Evolutionary conservation across 306 rosid species (phyloP), one percentile per base, ranked within the genome.

Genomic region (Dalbergia cochinchinensis): DNA sequence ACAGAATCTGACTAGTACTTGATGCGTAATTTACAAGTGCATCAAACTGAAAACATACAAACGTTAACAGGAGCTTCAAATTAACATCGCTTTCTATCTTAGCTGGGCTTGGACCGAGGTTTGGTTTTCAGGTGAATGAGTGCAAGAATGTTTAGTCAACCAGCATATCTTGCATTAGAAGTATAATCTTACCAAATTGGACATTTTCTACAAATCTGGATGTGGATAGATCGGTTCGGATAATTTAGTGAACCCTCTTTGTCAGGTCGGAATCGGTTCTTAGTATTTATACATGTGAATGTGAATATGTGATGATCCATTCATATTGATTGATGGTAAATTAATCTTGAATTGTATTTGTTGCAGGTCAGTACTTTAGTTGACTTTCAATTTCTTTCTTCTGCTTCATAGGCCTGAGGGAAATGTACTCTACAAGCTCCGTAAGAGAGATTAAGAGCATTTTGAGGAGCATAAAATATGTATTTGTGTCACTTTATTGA

Each of bases 81-180:
- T 45, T 71, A 65, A 14, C 33, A 20, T 47, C 19, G 44, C 55
- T 42, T 61, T 71, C 61, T 78, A 33, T 31, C 62, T 64, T 18
- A 59, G 76, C 2, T 39, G 55, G 48, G 62, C 51, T 82, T 50
- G 31, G 20, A 31, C 31, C 33, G 33, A 71, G 64, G 12, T 26
- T 68, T 65, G 67, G 60, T 60, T 74, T 74, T 57, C 74, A 50
- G 9, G 48, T 44, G 78, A 53, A 79, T 31, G 20, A 48, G 39
- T 14, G 63, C 59, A 54, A 59, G 61, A 45, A 44, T 14, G 45
- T 14, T 20, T 2, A 48, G 58, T 57, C 53, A 35, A 62, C 59
- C 34, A 67, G 44, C n/a, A 50, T 45, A 16, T 59, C 42, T 60
- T 61, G 79, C 71, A 31, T 69, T 45, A 54, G 76, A 69, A 69